Base-by-base conservation (phyloP, 495 filamentous ascomycete species). In the Chaetomium tenue region DNA sequence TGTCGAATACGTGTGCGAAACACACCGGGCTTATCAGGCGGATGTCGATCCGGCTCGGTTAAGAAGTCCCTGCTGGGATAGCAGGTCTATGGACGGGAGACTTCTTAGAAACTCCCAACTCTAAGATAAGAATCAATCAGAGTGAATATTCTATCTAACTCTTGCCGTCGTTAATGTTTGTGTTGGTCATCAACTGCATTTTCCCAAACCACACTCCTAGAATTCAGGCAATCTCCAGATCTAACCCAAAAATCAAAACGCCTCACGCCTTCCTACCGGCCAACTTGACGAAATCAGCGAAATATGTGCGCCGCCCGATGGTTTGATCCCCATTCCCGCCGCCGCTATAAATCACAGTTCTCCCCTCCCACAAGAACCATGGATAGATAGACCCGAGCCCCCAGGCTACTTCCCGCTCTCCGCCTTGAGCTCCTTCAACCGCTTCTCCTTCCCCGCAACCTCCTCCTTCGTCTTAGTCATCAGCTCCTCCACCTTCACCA, bases 401-500 rank as follows among this genome's bases (percentile, higher is more conserved):
- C 20, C 42, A 0, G 11, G 40, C 53, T 40, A 58, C 23, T 66
- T 67, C 7, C 57, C 71, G 46, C 65, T 63, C 39, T 75, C 72
- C 20, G 66, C 68, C 69, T 76, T 82, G 12, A 85, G 70, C 57
- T 77, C 76, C 48, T 74, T 74, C 53, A 84, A 71, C 66, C 74
- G 70, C 56, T 72, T 73, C 66, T 89, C 84, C 71, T 86, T 88
- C 69, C 84, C 82, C 58, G 83, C 84, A 70, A 92, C 71, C 56
- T 80, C 83, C 75, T 84, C 85, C 77, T 86, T 85, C 64, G 88
- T 81, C 72, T 87, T 84, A 55, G 79, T 71, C 46, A 87, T 77
- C 69, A 85, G 83, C 61, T 85, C 82, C 67, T 87, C 85, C 66
- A 91, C 87, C 72, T 89, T 86, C 67, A 81, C 84, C 65, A 86